These are phyloP conservation scores for Lonicera japonica DNA, from an alignment of 129 eudicot genomes.

Conservation along the genomic window DNA sequence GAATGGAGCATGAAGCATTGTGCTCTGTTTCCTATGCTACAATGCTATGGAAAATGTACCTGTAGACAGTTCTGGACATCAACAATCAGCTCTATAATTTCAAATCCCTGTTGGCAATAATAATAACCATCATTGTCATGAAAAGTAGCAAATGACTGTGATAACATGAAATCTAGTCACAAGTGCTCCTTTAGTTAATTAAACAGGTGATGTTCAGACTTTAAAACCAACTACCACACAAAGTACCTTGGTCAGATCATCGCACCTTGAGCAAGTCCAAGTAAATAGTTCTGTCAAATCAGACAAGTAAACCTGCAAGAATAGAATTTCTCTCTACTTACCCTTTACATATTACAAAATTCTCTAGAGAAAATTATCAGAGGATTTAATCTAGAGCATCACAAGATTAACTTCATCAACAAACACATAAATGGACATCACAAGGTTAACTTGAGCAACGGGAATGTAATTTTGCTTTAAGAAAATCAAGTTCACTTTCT, in stretches of 20 bases:
- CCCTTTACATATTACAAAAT: background rate
- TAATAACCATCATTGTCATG: slow-evolving; percentile 1
- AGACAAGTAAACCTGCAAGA: slow-evolving; percentile 68
- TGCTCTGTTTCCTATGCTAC: slow-evolving; percentile 7
- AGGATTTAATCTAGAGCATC: too few species aligned
- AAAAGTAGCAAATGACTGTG: background rate
- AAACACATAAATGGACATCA: too few species aligned
- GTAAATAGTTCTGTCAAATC: slow-evolving; percentile 78
- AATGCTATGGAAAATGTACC: slow-evolving; percentile 29
- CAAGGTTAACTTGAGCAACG: too few species aligned
- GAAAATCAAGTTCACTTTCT: too few species aligned
- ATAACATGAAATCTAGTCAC: background rate
- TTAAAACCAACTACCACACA: background rate
- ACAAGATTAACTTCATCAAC: too few species aligned
- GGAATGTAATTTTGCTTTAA: too few species aligned
- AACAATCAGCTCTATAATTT: slow-evolving; percentile 78
- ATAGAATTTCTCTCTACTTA: background rate
- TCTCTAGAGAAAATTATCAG: background rate
- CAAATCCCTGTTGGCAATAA: slow-evolving; percentile 63
- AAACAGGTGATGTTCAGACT: background rate
- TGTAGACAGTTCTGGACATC: slow-evolving; percentile 87
- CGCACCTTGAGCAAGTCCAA: slow-evolving; percentile 90
- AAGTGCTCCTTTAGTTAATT: background rate
- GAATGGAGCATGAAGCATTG: background rate
- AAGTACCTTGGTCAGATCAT: slow-evolving; percentile 71